Evolutionary conservation across 208 protist genomes (phyloP).

Genomic region (Tetramitus jugosus): DNA sequence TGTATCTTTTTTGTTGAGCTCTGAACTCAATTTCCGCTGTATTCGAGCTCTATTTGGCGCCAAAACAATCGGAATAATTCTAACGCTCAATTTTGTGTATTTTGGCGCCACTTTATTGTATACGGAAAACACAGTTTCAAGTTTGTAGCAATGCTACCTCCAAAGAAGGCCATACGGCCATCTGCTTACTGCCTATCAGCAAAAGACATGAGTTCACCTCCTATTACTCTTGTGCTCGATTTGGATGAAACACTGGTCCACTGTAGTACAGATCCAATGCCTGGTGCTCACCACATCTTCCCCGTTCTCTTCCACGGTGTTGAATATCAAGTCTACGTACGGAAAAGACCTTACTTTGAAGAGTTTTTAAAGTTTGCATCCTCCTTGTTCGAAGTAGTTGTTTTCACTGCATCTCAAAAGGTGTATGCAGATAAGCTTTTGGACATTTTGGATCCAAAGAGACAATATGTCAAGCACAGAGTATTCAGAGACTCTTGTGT

Average conservation of each 20-base stretch:
- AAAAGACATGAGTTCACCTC: background rate
- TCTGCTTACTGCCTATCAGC: background rate
- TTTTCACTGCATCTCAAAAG: constrained; percentile 54
- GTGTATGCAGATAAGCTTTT: constrained; percentile 48
- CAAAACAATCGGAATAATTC: too few species aligned
- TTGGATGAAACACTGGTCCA: constrained; percentile 40
- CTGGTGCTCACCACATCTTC: constrained; percentile 25
- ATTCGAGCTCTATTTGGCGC: background rate
- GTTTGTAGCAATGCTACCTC: background rate
- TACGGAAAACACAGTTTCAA: too few species aligned
- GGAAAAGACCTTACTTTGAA: constrained; percentile 40
- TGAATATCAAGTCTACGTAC: constrained; percentile 36
- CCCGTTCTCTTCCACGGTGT: constrained; percentile 30
- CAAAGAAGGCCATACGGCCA: background rate
- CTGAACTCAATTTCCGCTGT: background rate
- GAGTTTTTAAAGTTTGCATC: constrained; percentile 32
- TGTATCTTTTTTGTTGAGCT: background rate
- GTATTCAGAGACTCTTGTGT: constrained; percentile 46
- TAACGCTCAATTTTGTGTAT: too few species aligned
- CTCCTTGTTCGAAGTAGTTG: constrained; percentile 39
- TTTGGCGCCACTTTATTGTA: too few species aligned
- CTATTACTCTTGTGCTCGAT: constrained; percentile 32
- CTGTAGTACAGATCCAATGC: constrained; percentile 22
- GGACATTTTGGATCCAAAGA: constrained; percentile 42
- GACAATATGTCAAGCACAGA: constrained; percentile 35